Evolutionary conservation across 495 filamentous ascomycete species (phyloP).

Genomic region (Pyronema domesticum): DNA sequence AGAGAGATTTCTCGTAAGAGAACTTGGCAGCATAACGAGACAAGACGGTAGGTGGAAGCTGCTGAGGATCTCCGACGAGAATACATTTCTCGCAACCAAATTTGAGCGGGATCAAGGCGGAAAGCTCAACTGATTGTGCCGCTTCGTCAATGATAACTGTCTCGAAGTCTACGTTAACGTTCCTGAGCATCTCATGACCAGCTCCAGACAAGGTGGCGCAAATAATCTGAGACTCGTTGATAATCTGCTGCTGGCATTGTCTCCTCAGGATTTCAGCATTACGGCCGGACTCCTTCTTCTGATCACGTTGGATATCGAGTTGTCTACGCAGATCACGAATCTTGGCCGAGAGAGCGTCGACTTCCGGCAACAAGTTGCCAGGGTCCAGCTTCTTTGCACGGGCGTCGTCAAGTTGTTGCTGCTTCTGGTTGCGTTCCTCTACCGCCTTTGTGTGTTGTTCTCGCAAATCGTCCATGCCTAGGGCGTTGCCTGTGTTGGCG

Average conservation of each 20-base stretch:
- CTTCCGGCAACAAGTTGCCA: conserved; percentile 53
- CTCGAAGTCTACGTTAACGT: conserved; percentile 87
- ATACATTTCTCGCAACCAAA: conserved; percentile 96
- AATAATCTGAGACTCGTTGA: conserved; percentile 76
- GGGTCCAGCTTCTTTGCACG: conserved; percentile 33
- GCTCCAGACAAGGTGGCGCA: conserved; percentile 90
- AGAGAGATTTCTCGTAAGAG: conserved; percentile 93
- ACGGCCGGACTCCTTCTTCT: conserved; percentile 65
- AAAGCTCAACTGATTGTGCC: conserved; percentile 92
- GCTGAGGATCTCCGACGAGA: conserved; percentile 92
- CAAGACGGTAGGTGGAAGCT: conserved; percentile 85
- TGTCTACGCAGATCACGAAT: conserved; percentile 51
- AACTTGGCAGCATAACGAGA: conserved; percentile 83
- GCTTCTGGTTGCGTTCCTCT: conserved; percentile 45
- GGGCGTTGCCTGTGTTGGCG: conserved; percentile 28
- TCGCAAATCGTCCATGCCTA: conserved; percentile 58
- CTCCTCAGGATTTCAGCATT: conserved; percentile 65
- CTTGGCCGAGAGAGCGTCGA: conserved; percentile 44
- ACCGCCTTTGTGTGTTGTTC: conserved; percentile 65
- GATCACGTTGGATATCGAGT: conserved; percentile 66
- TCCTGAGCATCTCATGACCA: conserved; percentile 95
- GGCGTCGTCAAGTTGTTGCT: conserved; percentile 52
- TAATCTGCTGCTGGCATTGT: conserved; percentile 72
- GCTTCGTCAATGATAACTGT: conserved; percentile 97
- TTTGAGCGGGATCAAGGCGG: conserved; percentile 88